Conservation (phyloP, 805 yeast genomes). For the Ogataea polymorpha region DNA sequence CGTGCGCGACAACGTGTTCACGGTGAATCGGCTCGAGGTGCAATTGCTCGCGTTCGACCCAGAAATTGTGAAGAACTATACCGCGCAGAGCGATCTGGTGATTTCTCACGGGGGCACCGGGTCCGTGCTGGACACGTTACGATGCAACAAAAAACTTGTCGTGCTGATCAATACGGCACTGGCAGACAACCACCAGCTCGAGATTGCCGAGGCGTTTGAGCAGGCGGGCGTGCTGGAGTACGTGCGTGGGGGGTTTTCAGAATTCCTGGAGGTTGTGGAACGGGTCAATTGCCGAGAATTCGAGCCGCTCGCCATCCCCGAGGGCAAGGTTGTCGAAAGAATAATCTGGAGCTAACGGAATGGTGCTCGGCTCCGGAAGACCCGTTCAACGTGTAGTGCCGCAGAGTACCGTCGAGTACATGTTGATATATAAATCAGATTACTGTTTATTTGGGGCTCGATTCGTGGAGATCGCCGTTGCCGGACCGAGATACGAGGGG, state of each 20-base stretch:
- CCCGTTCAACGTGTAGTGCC: too few species aligned
- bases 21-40: slow-evolving; percentile 26
- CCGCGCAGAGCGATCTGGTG: slow-evolving; percentile 52
- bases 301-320: slow-evolving; percentile 23
- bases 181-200: slow-evolving; percentile 86
- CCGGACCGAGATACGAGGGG: not conserved
- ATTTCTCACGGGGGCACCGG: slow-evolving; percentile 94
- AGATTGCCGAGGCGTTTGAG: slow-evolving; percentile 62
- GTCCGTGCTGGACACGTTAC: slow-evolving; percentile 74
- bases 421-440: too few species aligned
- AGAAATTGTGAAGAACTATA: slow-evolving; percentile 37
- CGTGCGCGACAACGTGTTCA: not conserved
- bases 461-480: not conserved
- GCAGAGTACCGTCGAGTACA: too few species aligned
- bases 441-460: too few species aligned
- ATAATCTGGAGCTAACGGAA: slow-evolving; percentile 14
- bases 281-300: slow-evolving; percentile 13
- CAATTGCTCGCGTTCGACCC: slow-evolving; percentile 47
- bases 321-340: slow-evolving; percentile 19
- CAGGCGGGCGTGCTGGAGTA: slow-evolving; percentile 30
- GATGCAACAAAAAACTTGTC: slow-evolving; percentile 53
- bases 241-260: slow-evolving; percentile 15
- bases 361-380: not conserved
- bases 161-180: slow-evolving; percentile 68
- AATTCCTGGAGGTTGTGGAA: slow-evolving; percentile 16